Evolutionary conservation across 306 rosid species (phyloP).

Genomic region (Lupinus albus): DNA sequence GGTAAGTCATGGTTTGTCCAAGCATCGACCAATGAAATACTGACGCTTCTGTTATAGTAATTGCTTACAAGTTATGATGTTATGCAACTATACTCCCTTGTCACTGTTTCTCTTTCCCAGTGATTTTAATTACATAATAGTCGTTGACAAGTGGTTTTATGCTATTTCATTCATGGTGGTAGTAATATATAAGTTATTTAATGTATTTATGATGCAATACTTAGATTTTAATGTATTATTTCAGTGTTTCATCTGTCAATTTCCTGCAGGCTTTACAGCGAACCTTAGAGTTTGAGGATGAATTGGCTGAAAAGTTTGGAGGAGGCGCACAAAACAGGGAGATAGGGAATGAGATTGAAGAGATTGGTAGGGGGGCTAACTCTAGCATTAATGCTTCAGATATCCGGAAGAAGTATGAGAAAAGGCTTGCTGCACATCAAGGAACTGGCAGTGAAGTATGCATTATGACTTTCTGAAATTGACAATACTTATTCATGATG

Average conservation of each 20-base stretch:
- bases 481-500: conserved; percentile 7
- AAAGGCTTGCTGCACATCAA: conserved; percentile 85
- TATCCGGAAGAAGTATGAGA: conserved; percentile 93
- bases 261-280: conserved; percentile 85
- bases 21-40: conserved; percentile 20
- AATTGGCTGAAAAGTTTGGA: conserved; percentile 96
- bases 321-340: conserved; percentile 87
- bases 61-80: conserved; percentile 16
- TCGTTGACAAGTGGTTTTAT: conserved; percentile 4
- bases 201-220: conserved; percentile 23
- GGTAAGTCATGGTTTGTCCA: conserved; percentile 55
- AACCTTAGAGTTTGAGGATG: conserved; percentile 97
- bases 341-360: conserved; percentile 79
- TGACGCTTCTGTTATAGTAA: conserved; percentile 26
- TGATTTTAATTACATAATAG: conserved; percentile 18
- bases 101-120: conserved; percentile 1
- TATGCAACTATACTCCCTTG: conserved; percentile 20
- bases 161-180: conserved; percentile 15
- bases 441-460: conserved; percentile 69
- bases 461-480: conserved; percentile 36
- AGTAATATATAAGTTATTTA: conserved; percentile 1
- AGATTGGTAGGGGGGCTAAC: conserved; percentile 69
- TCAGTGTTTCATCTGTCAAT: conserved; percentile 40
- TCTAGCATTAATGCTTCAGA: conserved; percentile 72
- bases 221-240: conserved; percentile 32